Conservation (phyloP, 768 basidiomycete species). For the Tephrocybe rancida region DNA sequence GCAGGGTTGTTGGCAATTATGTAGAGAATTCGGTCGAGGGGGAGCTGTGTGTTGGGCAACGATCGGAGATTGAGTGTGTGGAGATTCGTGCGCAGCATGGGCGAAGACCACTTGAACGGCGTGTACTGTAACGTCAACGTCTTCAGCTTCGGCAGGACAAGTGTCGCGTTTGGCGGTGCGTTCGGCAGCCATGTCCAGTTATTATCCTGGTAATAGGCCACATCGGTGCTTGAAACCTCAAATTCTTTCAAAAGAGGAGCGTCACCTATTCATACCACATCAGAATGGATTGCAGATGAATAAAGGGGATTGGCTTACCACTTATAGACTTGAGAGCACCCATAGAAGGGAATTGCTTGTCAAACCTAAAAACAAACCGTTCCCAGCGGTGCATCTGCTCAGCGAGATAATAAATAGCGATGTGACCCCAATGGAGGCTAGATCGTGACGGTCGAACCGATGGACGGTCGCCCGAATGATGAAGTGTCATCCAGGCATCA, state of each 20-base stretch:
- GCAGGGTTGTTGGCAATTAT: constrained; percentile 61
- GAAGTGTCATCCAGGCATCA: constrained; percentile 39
- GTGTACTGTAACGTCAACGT: constrained; percentile 69
- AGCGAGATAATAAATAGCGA: constrained; percentile 77
- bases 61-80: constrained; percentile 64
- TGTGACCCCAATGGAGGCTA: constrained; percentile 78
- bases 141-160: constrained; percentile 49
- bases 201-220: constrained; percentile 61
- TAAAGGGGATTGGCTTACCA: constrained; percentile 42
- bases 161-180: constrained; percentile 31
- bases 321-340: constrained; percentile 72
- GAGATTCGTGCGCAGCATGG: constrained; percentile 64
- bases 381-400: constrained; percentile 85
- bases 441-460: constrained; percentile 36
- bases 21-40: constrained; percentile 69
- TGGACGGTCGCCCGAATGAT: constrained; percentile 24
- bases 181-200: constrained; percentile 80
- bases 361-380: constrained; percentile 79
- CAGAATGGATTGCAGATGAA: constrained; percentile 8
- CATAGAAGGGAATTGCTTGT: constrained; percentile 75
- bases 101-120: constrained; percentile 79
- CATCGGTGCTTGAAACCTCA: constrained; percentile 73
- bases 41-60: constrained; percentile 62
- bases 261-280: constrained; percentile 45
- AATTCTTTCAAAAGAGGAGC: constrained; percentile 78